Base-by-base conservation (phyloP, 208 protist genomes). In the Leishmania mexicana region DNA sequence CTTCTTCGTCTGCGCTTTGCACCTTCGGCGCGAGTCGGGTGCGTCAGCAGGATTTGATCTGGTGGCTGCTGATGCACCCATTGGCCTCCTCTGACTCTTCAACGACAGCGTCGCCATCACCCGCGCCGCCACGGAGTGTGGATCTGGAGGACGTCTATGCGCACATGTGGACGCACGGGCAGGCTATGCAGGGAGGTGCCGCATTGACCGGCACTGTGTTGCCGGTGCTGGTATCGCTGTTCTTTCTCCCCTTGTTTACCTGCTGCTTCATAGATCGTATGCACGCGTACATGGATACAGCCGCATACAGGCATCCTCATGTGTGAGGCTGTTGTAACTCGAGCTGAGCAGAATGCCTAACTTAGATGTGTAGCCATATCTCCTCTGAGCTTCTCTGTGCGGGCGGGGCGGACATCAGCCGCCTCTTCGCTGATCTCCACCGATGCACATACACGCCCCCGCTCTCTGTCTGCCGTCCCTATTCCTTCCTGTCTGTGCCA, bases 31-130 rank as follows among this genome's bases (percentile, higher is more conserved):
- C 3, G 78, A 76, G n/a, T 71, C 70, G 51, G 15, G 35, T 40
- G 42, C 40, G 70, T 28, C 70, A 71, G 70, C 78, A 76, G 57
- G 24, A 57, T 24, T 40, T 81, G 53, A 57, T 64, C 1, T 81
- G 77, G 70, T 71, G 24, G 57, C 54, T 81, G 24, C 51, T 81
- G 49, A 57, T 49, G 11, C 45, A 70, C 51, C 51, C 15, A 19
- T 54, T 21, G 13, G 51, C 51, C 17, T 54, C 51, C 51, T 54
- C 51, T 19, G 51, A 54, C 51, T 54, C 51, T 54, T 54, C 51
- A 13, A 21, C 51, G 51, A 54, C 51, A 54, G 51, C 15, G 49
- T 53, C 49, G 7, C 49, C 49, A 5, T 35, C 77, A 2, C 38
- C 77, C 4, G 24, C 67, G 15, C 3, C 53, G 2, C 57, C 40